Evolutionary conservation across 495 filamentous ascomycete species (phyloP), one percentile per base, ranked within the genome.

Genomic region (Talaromyces liani): DNA sequence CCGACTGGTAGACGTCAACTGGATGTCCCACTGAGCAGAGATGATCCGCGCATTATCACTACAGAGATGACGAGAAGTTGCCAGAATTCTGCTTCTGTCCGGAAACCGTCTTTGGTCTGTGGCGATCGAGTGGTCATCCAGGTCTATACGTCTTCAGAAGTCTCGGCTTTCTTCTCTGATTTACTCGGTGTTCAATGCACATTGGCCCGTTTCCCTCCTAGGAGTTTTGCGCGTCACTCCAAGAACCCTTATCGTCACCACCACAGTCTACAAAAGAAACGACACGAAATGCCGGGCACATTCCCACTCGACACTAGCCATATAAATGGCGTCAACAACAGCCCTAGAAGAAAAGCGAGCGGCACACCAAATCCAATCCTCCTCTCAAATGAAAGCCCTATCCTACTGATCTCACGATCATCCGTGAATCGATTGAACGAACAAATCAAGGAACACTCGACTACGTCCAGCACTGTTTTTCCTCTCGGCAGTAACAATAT

Each of bases 351-450:
- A 70, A 27, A 25, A 25, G 53, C 45, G 60, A 60, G 63, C 66
- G 16, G 63, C 56, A 53, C 34, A 31, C 65, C 64, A 14, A 80
- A 72, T n/a, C 86, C 86, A 2, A 91, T 97, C 54, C 75, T 92
- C 2, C 75, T 98, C 3, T 89, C 92, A 14, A 98, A 98, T 69
- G 94, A 98, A 71, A 92, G 88, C 55, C 93, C 94, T 0, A 94
- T 98, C 58, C 82, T 98, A 0, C 80, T 89, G 5, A 90, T 98
- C 31, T 91, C 88, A 12, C 81, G 84, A 18, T 87, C 89, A 3
- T 96, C 92, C 63, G 82, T 98, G 41, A 87, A 90, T 60, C 79
- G 79, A 0, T 76, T 98, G 2, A 96, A 96, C 65, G 75, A 82
- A 57, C 73, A 82, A 6, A 95, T 96, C 63, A 78, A 79, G 61